Conservation (phyloP, 1,284 basidiomycete species). For the Cystobasidium slooffiae region DNA sequence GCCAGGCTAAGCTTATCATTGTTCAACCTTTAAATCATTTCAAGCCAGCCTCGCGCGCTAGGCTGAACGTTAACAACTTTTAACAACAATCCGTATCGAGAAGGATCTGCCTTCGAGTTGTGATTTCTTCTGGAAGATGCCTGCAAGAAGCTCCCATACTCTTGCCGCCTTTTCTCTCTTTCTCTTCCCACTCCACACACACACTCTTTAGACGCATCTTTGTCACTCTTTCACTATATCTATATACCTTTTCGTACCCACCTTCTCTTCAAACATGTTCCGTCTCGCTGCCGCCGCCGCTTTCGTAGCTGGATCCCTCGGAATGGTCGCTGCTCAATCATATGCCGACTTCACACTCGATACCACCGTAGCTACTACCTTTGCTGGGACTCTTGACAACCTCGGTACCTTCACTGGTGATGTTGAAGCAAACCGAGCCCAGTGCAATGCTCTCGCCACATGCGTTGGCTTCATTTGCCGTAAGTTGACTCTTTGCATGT, state of each 20-base stretch:
- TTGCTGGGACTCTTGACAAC: neutral
- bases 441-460: neutral
- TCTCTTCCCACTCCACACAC: neutral
- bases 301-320: slow-evolving; percentile 3
- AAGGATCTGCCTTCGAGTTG: neutral
- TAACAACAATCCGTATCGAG: too few relatives aligned
- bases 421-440: neutral
- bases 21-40: too few relatives aligned
- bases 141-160: neutral
- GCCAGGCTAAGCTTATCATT: too few relatives aligned
- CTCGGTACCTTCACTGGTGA: neutral
- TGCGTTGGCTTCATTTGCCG: slow-evolving; percentile 15
- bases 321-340: slow-evolving; percentile 9
- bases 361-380: neutral
- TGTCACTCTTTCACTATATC: neutral
- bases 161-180: neutral
- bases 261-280: slow-evolving; percentile 5
- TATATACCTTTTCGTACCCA: neutral
- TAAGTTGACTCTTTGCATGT: neutral
- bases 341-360: slow-evolving; percentile 8
- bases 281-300: slow-evolving; percentile 10
- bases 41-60: too few relatives aligned
- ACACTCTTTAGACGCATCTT: neutral
- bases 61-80: too few relatives aligned
- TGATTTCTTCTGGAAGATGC: neutral